A percentile compares a stretch with the other conserved stretches of the same genome.
Evolutionary conservation across 306 rosid genomes (phyloP).

Genomic region (Cotoneaster glaucophyllus): DNA sequence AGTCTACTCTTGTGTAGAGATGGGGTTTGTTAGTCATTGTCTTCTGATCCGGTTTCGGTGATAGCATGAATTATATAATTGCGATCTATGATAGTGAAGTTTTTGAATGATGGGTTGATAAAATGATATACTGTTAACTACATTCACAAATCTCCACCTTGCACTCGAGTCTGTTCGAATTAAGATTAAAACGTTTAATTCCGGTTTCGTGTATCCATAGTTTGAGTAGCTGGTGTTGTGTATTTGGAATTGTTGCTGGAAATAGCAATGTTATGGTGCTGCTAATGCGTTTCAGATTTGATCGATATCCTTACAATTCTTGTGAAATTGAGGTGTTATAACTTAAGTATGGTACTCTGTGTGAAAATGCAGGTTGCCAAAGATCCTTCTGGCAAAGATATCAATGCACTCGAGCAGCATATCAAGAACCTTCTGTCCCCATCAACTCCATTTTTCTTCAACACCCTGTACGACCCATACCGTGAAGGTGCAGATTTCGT

Average conservation of each 20-base stretch:
- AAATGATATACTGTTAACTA: not conserved
- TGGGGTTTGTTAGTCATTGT: not conserved
- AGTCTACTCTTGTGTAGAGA: not conserved
- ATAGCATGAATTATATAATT: not conserved
- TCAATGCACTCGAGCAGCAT: constrained; percentile 74
- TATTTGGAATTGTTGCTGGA: not conserved
- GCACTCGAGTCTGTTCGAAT: not conserved
- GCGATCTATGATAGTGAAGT: not conserved
- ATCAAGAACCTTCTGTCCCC: constrained; percentile 66
- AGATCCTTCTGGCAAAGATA: constrained; percentile 68
- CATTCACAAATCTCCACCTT: not conserved
- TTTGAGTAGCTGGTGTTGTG: not conserved
- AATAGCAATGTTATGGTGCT: not conserved
- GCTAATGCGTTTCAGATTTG: not conserved
- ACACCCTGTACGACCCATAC: constrained; percentile 81
- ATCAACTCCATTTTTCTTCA: constrained; percentile 76
- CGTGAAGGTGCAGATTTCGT: constrained; percentile 76
- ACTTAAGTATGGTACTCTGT: not conserved
- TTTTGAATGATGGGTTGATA: too few species aligned
- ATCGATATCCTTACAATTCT: not conserved
- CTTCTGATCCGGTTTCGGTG: not conserved
- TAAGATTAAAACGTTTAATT: not conserved
- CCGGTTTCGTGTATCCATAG: not conserved
- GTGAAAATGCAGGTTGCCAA: constrained; percentile 58
- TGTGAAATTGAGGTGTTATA: not conserved